Conservation (phyloP, 2,329 filamentous ascomycete genomes). For the Pyricularia pennisetigena region DNA sequence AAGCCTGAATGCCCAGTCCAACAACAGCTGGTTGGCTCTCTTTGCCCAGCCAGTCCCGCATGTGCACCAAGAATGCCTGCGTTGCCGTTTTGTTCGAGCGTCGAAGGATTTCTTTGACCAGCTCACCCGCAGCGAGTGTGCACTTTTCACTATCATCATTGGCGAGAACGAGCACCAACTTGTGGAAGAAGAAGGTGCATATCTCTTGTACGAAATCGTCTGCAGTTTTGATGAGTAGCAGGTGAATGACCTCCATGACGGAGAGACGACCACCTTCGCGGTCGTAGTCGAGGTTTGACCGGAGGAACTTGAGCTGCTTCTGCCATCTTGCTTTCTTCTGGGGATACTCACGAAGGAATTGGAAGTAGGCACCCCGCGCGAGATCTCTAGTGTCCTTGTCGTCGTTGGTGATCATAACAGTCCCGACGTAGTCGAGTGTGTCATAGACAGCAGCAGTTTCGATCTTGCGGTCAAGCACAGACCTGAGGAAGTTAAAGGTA, state of each 20-base stretch:
- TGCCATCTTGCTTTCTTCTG: constrained; percentile 82
- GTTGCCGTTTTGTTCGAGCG: constrained; percentile 65
- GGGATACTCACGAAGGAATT: constrained; percentile 90
- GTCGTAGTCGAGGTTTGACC: constrained; percentile 85
- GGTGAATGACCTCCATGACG: constrained; percentile 83
- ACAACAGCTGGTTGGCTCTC: constrained; percentile 47
- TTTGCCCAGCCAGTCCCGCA: constrained; percentile 69
- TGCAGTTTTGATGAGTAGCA: constrained; percentile 77
- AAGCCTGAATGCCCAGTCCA: constrained; percentile 46
- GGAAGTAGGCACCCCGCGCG: constrained; percentile 81
- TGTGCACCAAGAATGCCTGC: constrained; percentile 58
- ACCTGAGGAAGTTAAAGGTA: constrained; percentile 88
- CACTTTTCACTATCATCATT: constrained; percentile 87
- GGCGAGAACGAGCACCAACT: constrained; percentile 72
- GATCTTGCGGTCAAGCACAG: constrained; percentile 75
- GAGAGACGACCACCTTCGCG: constrained; percentile 82
- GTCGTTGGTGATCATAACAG: constrained; percentile 93
- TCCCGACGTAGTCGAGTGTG: constrained; percentile 77
- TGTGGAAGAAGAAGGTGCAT: constrained; percentile 71
- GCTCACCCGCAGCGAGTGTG: constrained; percentile 66
- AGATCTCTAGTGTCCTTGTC: constrained; percentile 80
- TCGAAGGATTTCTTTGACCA: constrained; percentile 74
- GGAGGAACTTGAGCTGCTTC: constrained; percentile 81
- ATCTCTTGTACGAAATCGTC: constrained; percentile 77
- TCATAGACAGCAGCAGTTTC: constrained; percentile 87